Evolutionary conservation across 192 early-diverging fungal genomes (phyloP), one percentile per base, ranked within the genome.

Genomic region (Diversispora eburnea): DNA sequence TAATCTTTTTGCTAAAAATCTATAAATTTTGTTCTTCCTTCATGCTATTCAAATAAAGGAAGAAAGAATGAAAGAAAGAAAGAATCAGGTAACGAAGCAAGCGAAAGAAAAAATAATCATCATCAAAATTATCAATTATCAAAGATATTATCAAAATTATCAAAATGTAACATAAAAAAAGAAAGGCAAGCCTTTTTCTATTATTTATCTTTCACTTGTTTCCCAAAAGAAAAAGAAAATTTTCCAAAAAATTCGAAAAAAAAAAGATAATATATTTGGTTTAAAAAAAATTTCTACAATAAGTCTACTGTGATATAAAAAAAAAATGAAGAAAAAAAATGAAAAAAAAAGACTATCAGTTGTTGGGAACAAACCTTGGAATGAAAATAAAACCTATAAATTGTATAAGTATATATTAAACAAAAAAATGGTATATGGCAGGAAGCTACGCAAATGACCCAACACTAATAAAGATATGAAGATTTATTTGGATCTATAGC

Each of bases 151-250:
- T 33, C 25, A 0, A 33, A 1, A 33, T 33, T 33, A 33, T 33
- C 25, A 33, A 33, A 33, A 33, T 33, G 2, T 33, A 33, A 33
- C 25, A 33, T 33, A 33, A 33, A 33, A 33, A 63, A 45, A 59
- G 25, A 59, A 33, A 33, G 25, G 25, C 25, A 33, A 17, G 6
- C 25, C 15, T 43, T 63, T 63, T 41, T 63, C 25, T 63, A 42
- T 63, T 17, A 7, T 61, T 63, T 63, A 63, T 63, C 61, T 63
- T 63, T 63, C 61, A 63, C 61, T 63, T 43, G 41, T 63, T 63
- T 41, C 61, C 61, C 39, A 63, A 25, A 25, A n/a, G 17, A 63
- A 63, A 42, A 43, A 39, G 10, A 42, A 63, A 63, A n/a, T n/a
- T n/a, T 42, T 8, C 15, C 39, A 10, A 63, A 63, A 42, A 43